Evolutionary conservation across 2,329 filamentous ascomycete genomes (phyloP), one percentile per base, ranked within the genome.

Genomic region (Scolecobasidium constrictum): DNA sequence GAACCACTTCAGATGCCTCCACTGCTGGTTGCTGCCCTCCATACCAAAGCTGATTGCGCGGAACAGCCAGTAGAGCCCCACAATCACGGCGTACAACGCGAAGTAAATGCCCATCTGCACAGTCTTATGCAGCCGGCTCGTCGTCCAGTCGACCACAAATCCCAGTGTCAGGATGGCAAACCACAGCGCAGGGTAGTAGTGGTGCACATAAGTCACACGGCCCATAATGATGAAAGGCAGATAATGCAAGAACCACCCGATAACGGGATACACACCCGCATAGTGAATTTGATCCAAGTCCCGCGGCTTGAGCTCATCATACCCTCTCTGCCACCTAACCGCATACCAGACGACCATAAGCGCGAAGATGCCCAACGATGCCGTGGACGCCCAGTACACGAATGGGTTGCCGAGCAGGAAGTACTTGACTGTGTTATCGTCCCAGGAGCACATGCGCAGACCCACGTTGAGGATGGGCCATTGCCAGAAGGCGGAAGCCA

Each of bases 401-500:
- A 93, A 68, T 4, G 93, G 92, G 66, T 98, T 98, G 48, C 92
- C 92, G 37, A 98, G 83, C 19, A 98, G 79, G 75, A 94, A 98
- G 69, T 98, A 98, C 65, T 98, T 98, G 68, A 94, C 79, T 51
- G 86, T 87, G 54, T 80, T 78, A 58, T 98, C 88, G 54, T 93
- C 88, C 93, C 92, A 98, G 52, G 88, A 84, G 65, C 92, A 98
- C 92, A 98, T 98, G 48, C 93, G 84, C 43, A 98, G 78, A 59
- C 92, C 92, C 45, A 96, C 92, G 55, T 96, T 73, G 33, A 98
- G 78, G 49, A 98, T 78, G 16, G 92, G 92, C 92, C 92, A 98
- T 66, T 98, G 88, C 92, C 92, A 98, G 72, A 88, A 95, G 51
- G 87, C 73, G 12, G 92, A 98, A 22, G 92, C 92, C 38, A 98